Evolutionary conservation across 2,329 filamentous ascomycete genomes (phyloP).

Genomic region (Sordariomycetes sp.): DNA sequence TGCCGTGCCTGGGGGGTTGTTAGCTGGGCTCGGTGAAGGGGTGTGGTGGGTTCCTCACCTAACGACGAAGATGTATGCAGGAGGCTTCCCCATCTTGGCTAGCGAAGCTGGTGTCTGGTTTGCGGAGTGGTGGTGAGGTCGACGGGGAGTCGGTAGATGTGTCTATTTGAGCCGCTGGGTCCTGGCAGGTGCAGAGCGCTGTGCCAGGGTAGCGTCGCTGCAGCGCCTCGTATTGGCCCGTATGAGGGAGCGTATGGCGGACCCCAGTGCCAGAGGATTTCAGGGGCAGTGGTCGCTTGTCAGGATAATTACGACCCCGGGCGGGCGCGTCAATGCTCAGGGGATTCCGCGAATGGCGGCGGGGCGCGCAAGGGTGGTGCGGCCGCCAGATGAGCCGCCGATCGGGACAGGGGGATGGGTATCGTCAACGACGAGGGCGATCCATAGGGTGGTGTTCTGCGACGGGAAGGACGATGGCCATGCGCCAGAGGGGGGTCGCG

Average conservation of each 20-base stretch:
- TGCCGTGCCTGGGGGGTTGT: constrained; percentile 55
- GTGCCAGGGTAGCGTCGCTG: neutral
- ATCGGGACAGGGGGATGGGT: neutral
- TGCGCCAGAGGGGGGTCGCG: neutral
- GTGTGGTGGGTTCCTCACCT: constrained; percentile 14
- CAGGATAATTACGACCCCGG: neutral
- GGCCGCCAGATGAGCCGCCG: neutral
- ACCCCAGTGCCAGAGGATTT: neutral
- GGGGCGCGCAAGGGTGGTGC: neutral
- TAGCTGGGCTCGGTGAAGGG: neutral
- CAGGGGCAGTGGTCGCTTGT: neutral
- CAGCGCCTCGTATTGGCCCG: neutral
- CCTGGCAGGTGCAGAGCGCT: neutral
- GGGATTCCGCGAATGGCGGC: neutral
- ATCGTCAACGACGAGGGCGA: neutral
- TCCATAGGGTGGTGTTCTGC: neutral
- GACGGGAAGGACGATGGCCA: neutral
- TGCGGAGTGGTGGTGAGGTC: neutral
- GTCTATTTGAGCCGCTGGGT: neutral
- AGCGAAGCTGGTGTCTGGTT: neutral
- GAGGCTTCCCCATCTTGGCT: constrained; percentile 23
- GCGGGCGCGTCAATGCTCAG: neutral
- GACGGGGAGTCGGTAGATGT: neutral
- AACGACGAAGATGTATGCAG: constrained; percentile 29
- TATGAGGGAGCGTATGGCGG: neutral